Evolutionary conservation across 192 early-diverging fungal genomes (phyloP).

Genomic region (Umbelopsis sp.): DNA sequence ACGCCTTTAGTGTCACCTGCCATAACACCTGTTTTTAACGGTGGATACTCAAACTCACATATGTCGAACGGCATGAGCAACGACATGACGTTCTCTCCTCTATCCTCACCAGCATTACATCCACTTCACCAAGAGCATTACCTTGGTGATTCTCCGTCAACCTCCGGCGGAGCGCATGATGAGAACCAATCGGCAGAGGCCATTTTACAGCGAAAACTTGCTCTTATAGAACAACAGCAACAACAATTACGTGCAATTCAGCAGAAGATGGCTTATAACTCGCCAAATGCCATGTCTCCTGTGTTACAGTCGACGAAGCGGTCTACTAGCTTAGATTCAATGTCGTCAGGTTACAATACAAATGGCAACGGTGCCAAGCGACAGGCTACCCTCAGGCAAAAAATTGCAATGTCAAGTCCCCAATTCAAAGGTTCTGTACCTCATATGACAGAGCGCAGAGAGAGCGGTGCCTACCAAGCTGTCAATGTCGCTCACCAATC

Average conservation of each 20-base stretch:
- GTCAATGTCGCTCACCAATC: not conserved
- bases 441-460: not conserved
- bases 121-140: not conserved
- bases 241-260: constrained; percentile 31
- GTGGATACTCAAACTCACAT: constrained; percentile 29
- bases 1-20: constrained; percentile 75
- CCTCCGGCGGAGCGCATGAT: not conserved
- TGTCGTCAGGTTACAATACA: not conserved
- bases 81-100: constrained; percentile 57
- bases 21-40: constrained; percentile 60
- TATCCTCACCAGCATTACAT: constrained; percentile 41
- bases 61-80: constrained; percentile 19
- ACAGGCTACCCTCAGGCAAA: constrained; percentile 19
- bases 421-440: constrained; percentile 2
- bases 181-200: constrained; percentile 2
- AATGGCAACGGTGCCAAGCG: not conserved
- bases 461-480: constrained; percentile 5
- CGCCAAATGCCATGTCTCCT: not conserved
- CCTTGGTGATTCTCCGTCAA: not conserved
- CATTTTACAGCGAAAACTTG: constrained; percentile 35
- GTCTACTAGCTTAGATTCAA: not conserved
- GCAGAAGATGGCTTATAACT: not conserved
- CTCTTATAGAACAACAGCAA: constrained; percentile 38
- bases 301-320: not conserved
- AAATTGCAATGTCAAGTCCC: constrained; percentile 22